Conservation (phyloP, 2,329 filamentous ascomycete genomes). For the Sordariomycetes sp. region DNA sequence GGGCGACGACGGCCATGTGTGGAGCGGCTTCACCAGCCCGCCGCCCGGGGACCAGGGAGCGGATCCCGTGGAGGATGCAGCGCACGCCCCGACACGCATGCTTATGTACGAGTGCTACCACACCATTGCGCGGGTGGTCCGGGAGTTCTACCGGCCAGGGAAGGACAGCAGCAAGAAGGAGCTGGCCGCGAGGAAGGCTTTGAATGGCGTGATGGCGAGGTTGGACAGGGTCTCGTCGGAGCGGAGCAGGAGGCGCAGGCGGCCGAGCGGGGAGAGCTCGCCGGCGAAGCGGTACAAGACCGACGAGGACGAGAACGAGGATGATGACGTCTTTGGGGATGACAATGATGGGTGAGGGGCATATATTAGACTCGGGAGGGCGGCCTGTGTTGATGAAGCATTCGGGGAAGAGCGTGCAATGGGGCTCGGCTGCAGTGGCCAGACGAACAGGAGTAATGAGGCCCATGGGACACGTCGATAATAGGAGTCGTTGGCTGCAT, state of each 20-base stretch:
- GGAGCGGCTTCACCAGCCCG: slow-evolving; percentile 31
- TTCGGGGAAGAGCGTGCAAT: neutral
- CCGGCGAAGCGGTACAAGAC: slow-evolving; percentile 32
- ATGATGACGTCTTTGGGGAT: neutral
- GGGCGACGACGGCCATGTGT: slow-evolving; percentile 29
- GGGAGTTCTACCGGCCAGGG: slow-evolving; percentile 42
- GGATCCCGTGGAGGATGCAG: slow-evolving; percentile 28
- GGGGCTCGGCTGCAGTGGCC: neutral
- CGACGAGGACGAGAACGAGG: slow-evolving; percentile 6
- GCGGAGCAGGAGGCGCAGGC: slow-evolving; percentile 13
- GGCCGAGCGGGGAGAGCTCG: slow-evolving; percentile 28
- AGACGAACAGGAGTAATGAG: neutral
- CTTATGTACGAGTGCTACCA: slow-evolving; percentile 50
- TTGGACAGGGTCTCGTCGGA: slow-evolving; percentile 7
- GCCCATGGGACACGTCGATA: neutral
- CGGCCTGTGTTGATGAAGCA: neutral
- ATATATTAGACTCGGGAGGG: neutral
- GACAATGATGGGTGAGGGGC: neutral
- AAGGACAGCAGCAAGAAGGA: slow-evolving; percentile 37
- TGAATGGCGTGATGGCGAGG: slow-evolving; percentile 31
- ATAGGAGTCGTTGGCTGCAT: neutral
- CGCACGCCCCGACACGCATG: slow-evolving; percentile 32
- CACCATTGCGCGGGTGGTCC: slow-evolving; percentile 38
- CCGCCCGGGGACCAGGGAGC: slow-evolving; percentile 7
- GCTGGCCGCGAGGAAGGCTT: slow-evolving; percentile 38